Evolutionary conservation across 2,329 filamentous ascomycete genomes (phyloP).

Genomic region (Colletotrichum salicis): DNA sequence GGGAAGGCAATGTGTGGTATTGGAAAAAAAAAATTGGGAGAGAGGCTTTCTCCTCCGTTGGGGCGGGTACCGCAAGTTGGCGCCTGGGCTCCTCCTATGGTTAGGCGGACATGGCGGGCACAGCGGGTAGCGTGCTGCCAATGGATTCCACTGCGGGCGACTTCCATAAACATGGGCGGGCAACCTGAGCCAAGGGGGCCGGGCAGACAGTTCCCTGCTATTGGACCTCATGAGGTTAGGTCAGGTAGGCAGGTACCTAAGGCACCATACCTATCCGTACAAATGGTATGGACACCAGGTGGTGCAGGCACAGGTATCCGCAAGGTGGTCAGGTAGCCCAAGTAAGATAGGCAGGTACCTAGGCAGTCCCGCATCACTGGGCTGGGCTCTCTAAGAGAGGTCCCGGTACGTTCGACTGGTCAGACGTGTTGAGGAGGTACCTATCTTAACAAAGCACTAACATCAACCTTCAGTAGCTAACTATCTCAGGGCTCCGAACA

Average conservation of each 20-base stretch:
- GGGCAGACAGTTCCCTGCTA: neutral
- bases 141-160: constrained; percentile 3
- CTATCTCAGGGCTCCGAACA: neutral
- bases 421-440: neutral
- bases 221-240: neutral
- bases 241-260: neutral
- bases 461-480: neutral
- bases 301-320: neutral
- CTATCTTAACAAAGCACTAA: neutral
- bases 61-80: constrained; percentile 28
- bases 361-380: too few species aligned
- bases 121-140: constrained; percentile 9
- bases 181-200: neutral
- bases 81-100: constrained; percentile 26
- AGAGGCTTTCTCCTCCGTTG: constrained; percentile 26
- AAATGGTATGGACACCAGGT: too few species aligned
- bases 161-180: neutral
- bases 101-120: constrained; percentile 24
- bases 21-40: constrained; percentile 31
- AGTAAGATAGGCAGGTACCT: too few species aligned
- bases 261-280: neutral
- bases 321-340: too few species aligned
- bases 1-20: constrained; percentile 18
- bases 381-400: too few species aligned
- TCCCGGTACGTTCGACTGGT: too few species aligned